Percentiles rank a stretch among this genome's conserved stretches.
Evolutionary conservation across 371 early-diverging fungal genomes (phyloP).

Genomic region (Homolaphlyctis polyrhiza): DNA sequence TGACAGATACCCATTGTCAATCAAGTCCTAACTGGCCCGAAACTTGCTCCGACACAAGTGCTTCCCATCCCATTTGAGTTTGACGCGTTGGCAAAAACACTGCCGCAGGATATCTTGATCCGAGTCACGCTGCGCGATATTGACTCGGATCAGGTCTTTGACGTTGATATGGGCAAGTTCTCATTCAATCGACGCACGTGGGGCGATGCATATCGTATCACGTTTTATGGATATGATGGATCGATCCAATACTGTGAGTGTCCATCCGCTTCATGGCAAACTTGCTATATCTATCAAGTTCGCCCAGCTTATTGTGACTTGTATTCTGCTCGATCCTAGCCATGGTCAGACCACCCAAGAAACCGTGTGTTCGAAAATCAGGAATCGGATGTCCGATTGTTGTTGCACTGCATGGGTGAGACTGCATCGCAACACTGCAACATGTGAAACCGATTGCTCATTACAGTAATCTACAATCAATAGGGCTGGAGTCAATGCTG

Average conservation of each 20-base stretch:
- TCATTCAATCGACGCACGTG: slow-evolving; percentile 11
- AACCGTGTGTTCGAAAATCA: slow-evolving; percentile 21
- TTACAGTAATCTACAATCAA: not conserved
- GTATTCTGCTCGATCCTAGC: slow-evolving; percentile 17
- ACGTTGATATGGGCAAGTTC: slow-evolving; percentile 13
- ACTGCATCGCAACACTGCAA: not conserved
- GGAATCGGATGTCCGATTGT: slow-evolving; percentile 46
- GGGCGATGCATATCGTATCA: slow-evolving; percentile 50
- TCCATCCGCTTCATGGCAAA: slow-evolving; percentile 24
- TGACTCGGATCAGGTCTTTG: slow-evolving; percentile 16
- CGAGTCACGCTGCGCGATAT: slow-evolving; percentile 13
- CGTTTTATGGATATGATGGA: slow-evolving; percentile 60
- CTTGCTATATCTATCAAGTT: not conserved
- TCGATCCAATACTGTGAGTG: slow-evolving; percentile 54
- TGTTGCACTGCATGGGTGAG: slow-evolving; percentile 62
- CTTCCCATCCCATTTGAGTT: slow-evolving; percentile 18
- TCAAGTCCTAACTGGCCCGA: slow-evolving; percentile 8
- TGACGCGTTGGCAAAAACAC: not conserved
- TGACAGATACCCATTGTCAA: not conserved
- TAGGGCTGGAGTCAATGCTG: slow-evolving; percentile 54
- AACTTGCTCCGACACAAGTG: slow-evolving; percentile 39
- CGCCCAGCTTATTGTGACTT: too few species aligned
- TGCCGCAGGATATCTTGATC: slow-evolving; percentile 17
- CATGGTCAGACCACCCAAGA: slow-evolving; percentile 45
- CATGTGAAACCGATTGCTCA: not conserved